Evolutionary conservation across 1,139 yeast genomes (phyloP).

Genomic region (Suhomyces bribrorum): DNA sequence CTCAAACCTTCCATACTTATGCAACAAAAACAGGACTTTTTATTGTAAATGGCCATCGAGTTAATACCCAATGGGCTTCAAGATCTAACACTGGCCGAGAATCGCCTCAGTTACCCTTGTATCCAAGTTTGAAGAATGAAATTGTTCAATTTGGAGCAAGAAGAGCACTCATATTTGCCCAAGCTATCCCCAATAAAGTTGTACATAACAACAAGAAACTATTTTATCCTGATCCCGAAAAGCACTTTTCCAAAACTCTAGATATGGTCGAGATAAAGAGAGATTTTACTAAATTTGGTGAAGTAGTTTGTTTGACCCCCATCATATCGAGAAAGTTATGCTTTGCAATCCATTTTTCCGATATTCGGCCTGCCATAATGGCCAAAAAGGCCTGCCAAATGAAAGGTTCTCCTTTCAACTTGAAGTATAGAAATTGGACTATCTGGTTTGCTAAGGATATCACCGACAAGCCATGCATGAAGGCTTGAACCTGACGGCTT

Average conservation of each 20-base stretch:
- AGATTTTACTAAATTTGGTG: conserved; percentile 62
- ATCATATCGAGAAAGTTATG: conserved; percentile 66
- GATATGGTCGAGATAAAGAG: conserved; percentile 33
- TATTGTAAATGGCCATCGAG: conserved; percentile 57
- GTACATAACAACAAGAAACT: conserved; percentile 19
- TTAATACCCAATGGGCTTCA: conserved; percentile 45
- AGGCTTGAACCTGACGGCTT: not conserved
- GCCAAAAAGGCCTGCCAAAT: conserved; percentile 52
- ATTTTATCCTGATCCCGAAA: conserved; percentile 37
- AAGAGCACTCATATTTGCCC: conserved; percentile 36
- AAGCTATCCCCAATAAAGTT: conserved; percentile 27
- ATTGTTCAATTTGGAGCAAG: conserved; percentile 32
- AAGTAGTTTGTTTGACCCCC: conserved; percentile 63
- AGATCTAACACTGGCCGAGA: conserved; percentile 24
- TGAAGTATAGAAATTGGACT: conserved; percentile 61
- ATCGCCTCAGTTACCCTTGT: conserved; percentile 30
- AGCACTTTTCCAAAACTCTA: conserved; percentile 33
- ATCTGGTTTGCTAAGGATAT: conserved; percentile 70
- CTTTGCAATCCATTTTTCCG: conserved; percentile 62
- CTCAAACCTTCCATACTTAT: conserved; percentile 54
- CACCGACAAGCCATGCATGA: conserved; percentile 52
- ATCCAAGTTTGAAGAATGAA: conserved; percentile 32
- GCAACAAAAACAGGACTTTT: conserved; percentile 57
- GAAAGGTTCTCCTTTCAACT: conserved; percentile 36
- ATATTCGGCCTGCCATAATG: conserved; percentile 62